Conservation (phyloP, 805 yeast species). For the Lachancea lanzarotensis region DNA sequence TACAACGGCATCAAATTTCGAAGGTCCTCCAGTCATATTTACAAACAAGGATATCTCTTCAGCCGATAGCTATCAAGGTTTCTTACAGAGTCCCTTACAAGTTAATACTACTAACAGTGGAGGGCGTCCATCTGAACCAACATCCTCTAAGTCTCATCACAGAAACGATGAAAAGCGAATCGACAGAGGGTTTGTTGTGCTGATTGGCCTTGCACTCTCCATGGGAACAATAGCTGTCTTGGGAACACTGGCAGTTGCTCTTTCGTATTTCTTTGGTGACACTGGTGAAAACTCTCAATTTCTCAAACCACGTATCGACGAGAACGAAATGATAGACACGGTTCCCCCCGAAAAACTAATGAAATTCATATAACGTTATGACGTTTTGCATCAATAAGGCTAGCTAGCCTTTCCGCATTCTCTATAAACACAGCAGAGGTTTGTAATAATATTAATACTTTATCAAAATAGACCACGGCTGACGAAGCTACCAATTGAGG, state of each 20-base stretch:
- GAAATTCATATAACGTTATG: slow-evolving; percentile 26
- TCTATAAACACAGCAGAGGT: neutral
- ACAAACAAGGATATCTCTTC: slow-evolving; percentile 35
- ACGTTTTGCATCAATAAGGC: slow-evolving; percentile 2
- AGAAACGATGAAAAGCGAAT: slow-evolving; percentile 19
- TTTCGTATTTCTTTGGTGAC: slow-evolving; percentile 32
- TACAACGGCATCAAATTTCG: neutral
- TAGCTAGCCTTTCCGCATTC: neutral
- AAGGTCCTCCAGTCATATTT: slow-evolving; percentile 17
- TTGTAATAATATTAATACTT: slow-evolving; percentile 5
- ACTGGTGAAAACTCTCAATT: slow-evolving; percentile 39
- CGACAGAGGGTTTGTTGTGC: slow-evolving; percentile 57
- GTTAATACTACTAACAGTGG: slow-evolving; percentile 9
- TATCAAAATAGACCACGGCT: neutral
- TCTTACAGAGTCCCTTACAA: slow-evolving; percentile 11
- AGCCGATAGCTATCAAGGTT: slow-evolving; percentile 25
- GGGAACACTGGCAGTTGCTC: slow-evolving; percentile 37
- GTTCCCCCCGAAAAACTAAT: slow-evolving; percentile 55
- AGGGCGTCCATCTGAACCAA: slow-evolving; percentile 11
- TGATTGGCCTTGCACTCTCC: slow-evolving; percentile 63
- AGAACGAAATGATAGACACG: slow-evolving; percentile 52
- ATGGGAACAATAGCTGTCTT: slow-evolving; percentile 41
- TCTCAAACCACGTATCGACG: slow-evolving; percentile 50
- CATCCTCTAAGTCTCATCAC: slow-evolving; percentile 16
- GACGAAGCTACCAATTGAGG: neutral